Evolutionary conservation across 805 yeast species (phyloP).

Genomic region (Yamadazyma philogaea): DNA sequence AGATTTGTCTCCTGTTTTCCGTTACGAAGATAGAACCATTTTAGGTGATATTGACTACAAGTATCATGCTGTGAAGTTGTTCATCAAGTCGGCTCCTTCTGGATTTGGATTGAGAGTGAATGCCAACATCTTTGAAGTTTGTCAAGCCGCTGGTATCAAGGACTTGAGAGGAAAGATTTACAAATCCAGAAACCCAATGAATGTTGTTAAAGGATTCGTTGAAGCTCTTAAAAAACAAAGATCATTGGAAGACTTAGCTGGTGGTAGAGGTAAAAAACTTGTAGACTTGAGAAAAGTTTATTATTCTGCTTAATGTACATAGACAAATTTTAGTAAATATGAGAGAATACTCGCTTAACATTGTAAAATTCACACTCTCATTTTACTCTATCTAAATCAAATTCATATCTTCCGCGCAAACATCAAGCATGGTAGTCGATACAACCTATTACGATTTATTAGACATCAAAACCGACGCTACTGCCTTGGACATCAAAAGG

Average conservation of each 20-base stretch:
- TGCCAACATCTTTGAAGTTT: conserved; percentile 83
- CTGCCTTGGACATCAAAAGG: conserved; percentile 42
- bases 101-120: conserved; percentile 93
- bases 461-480: conserved; percentile 32
- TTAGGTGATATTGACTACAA: conserved; percentile 79
- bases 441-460: conserved; percentile 42
- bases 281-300: conserved; percentile 90
- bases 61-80: conserved; percentile 81
- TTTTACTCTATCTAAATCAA: not conserved
- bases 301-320: conserved; percentile 47
- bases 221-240: conserved; percentile 82
- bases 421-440: conserved; percentile 39
- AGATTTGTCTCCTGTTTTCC: conserved; percentile 74
- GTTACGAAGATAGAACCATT: conserved; percentile 89
- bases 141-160: conserved; percentile 90
- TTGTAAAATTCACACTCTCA: not conserved
- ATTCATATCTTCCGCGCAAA: not conserved
- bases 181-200: conserved; percentile 92
- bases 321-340: not conserved
- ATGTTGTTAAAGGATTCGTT: conserved; percentile 83
- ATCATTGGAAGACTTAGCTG: conserved; percentile 82
- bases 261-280: conserved; percentile 90
- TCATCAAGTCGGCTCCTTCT: conserved; percentile 82
- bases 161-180: conserved; percentile 90
- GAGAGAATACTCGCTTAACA: not conserved